Evolutionary conservation across 208 protist genomes (phyloP), one percentile per base, ranked within the genome.

Genomic region (Crithidia sp.): DNA sequence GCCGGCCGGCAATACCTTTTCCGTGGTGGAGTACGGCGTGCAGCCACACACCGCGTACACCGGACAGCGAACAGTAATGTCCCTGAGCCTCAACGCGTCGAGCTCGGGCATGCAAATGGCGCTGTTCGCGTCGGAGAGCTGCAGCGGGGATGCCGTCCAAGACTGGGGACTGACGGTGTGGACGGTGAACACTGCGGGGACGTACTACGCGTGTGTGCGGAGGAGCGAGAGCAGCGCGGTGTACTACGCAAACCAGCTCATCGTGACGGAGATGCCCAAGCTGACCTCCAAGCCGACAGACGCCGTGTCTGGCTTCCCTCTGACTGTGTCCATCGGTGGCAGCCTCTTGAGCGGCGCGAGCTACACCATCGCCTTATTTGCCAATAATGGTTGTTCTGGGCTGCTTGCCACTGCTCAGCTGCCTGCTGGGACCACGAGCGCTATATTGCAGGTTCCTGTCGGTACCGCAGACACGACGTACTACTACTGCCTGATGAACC

Each of bases 201-300:
- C 72, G n/a, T 94, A 90, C 69, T 94, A 90, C 66, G 85, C 86
- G 13, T 94, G 89, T 55, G 70, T 90, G 50, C 74, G 82, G 40
- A 71, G 60, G 14, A 39, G 54, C 44, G 55, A 49, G 10, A 28
- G 60, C 0, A n/a, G 53, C 39, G 74, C 67, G 6, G 68, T 67
- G 44, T 63, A 69, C 70, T 76, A 77, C 10, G 88, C 82, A 16
- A 70, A 79, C 17, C 45, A 80, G 59, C 54, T 94, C 7, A 77
- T 75, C 12, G 85, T 94, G 16, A 61, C 80, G 2, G 59, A 52
- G 17, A 57, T 74, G 8, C 89, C 89, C 28, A 28, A 28, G 28
- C 28, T 28, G 28, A 28, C 28, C 28, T 28, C 28, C 28, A 28
- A 28, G 28, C 28, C 28, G 28, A 28, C 28, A 28, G 28, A 28